Evolutionary conservation across 2,329 filamentous ascomycete species (phyloP).

Genomic region (Penicillium freii): DNA sequence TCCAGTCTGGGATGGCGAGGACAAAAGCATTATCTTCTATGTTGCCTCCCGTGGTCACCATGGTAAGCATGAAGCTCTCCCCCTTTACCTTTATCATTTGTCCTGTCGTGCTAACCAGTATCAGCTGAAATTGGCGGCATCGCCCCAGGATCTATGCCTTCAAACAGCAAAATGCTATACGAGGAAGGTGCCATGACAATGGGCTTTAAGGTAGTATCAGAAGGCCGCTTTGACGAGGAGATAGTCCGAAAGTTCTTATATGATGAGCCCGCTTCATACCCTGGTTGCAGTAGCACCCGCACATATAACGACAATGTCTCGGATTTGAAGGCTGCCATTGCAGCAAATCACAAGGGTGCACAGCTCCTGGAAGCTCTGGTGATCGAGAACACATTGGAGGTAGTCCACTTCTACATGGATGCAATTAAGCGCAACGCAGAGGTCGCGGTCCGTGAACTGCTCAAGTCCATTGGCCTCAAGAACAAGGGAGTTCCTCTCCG

Average conservation of each 20-base stretch:
- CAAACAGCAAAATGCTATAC: constrained; percentile 32
- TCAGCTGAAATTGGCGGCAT: constrained; percentile 79
- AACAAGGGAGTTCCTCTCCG: constrained; percentile 61
- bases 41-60: constrained; percentile 78
- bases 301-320: constrained; percentile 52
- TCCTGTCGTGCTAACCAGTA: background rate
- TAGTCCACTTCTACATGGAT: constrained; percentile 44
- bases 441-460: constrained; percentile 60
- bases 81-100: background rate
- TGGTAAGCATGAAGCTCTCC: background rate
- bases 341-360: constrained; percentile 46
- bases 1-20: background rate
- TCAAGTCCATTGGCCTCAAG: constrained; percentile 44
- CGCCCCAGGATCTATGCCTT: constrained; percentile 78
- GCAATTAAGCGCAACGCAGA: constrained; percentile 68
- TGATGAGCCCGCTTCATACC: constrained; percentile 66
- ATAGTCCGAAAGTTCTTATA: constrained; percentile 66
- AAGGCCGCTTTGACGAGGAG: constrained; percentile 71
- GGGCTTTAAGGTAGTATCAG: constrained; percentile 65
- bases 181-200: constrained; percentile 58
- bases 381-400: constrained; percentile 32
- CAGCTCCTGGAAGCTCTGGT: constrained; percentile 38
- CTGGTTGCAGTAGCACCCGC: constrained; percentile 71
- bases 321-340: constrained; percentile 47
- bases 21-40: constrained; percentile 54